Conservation (phyloP, 371 early-diverging fungal species). For the Apophysomyces variabilis region DNA sequence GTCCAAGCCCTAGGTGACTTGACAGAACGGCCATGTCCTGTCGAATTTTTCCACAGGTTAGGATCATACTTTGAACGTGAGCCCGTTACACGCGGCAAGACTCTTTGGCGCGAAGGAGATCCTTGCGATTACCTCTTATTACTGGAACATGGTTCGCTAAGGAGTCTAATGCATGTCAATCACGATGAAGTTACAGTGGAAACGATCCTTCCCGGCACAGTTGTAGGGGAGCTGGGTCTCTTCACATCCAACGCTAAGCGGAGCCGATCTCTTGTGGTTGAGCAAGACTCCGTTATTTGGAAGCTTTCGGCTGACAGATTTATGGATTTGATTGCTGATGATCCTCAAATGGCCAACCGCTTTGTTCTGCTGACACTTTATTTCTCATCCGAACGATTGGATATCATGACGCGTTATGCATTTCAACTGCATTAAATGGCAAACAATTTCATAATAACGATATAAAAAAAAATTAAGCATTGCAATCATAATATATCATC, state of each 20-base stretch:
- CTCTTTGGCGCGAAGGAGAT: constrained; percentile 73
- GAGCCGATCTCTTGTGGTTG: constrained; percentile 65
- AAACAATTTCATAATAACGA: neutral
- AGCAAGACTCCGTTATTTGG: constrained; percentile 72
- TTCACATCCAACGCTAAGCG: constrained; percentile 59
- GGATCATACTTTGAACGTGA: constrained; percentile 67
- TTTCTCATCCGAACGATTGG: constrained; percentile 63
- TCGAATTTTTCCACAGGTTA: constrained; percentile 61
- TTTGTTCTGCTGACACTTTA: constrained; percentile 60
- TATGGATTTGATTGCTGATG: constrained; percentile 56
- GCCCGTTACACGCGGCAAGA: constrained; percentile 51
- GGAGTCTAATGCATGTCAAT: constrained; percentile 51
- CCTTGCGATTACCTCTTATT: constrained; percentile 69
- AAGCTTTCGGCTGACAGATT: constrained; percentile 59
- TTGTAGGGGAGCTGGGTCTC: constrained; percentile 79
- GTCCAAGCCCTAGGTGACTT: constrained; percentile 72
- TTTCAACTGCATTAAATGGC: constrained; percentile 49
- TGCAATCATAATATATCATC: neutral
- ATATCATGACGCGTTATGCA: constrained; percentile 64
- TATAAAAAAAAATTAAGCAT: neutral
- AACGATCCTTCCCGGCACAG: constrained; percentile 76
- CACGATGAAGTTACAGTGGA: constrained; percentile 48
- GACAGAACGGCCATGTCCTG: constrained; percentile 31
- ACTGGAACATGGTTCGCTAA: constrained; percentile 79
- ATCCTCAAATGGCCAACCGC: constrained; percentile 55